Percentiles rank a stretch among this genome's conserved stretches.
phyloP scores from a whole-genome alignment of 192 early-diverging fungal species.

The Backusella westeae region DNA sequence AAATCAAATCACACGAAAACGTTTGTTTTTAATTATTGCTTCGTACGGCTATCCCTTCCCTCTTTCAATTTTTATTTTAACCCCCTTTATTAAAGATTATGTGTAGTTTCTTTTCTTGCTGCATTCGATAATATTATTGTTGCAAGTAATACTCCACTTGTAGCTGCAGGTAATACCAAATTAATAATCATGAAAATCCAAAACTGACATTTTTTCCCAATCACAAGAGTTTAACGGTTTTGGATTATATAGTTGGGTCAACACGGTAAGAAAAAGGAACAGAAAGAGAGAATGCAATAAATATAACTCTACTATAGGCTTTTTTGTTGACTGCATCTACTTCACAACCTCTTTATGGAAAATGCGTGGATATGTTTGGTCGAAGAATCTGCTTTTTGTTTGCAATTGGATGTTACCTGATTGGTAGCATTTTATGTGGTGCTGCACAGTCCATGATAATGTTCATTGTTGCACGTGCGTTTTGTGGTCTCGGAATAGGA shows the following conservation, averaged over 20 bases:
- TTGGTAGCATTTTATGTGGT: constrained; percentile 76
- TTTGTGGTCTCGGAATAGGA: constrained; percentile 55
- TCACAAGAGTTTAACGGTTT: constrained; percentile 29
- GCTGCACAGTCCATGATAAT: constrained; percentile 50
- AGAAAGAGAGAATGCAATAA: background rate
- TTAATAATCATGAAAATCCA: background rate
- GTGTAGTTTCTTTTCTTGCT: constrained; percentile 26
- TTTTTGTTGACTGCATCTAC: constrained; percentile 46
- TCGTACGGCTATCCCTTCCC: background rate
- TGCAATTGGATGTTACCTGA: constrained; percentile 73
- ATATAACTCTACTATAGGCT: constrained; percentile 15
- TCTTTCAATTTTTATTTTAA: background rate
- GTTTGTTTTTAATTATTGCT: constrained; percentile 2
- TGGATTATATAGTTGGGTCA: constrained; percentile 28
- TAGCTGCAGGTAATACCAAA: constrained; percentile 24
- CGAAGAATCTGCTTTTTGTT: constrained; percentile 56
- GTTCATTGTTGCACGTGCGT: constrained; percentile 52
- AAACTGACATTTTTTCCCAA: background rate
- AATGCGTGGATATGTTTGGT: constrained; percentile 48
- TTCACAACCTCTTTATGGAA: constrained; percentile 48
- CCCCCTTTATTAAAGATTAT: constrained; percentile 8
- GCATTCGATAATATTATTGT: constrained; percentile 37
- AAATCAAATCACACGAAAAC: background rate
- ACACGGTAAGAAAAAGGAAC: constrained; percentile 18
- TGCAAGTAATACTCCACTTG: constrained; percentile 22